Base-by-base conservation (phyloP, 2,329 filamentous ascomycete species). In the Apiospora hydei region DNA sequence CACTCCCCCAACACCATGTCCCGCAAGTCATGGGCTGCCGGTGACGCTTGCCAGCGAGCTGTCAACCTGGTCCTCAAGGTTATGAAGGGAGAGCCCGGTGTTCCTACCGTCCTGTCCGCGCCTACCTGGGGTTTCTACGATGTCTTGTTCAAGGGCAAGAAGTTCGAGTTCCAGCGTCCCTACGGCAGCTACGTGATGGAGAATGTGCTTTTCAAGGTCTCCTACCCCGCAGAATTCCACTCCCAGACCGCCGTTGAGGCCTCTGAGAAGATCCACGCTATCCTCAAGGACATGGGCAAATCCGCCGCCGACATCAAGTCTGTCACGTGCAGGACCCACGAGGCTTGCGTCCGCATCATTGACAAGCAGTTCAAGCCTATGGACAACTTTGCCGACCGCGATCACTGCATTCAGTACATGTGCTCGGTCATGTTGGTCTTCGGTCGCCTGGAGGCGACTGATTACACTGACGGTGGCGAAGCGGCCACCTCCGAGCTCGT, bases 341-440 rank as follows among this genome's bases (percentile, higher is more conserved):
- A 99, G 86, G 96, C 96, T 72, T 98, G 96, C 87, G 91, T 99
- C 82, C 95, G 96, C 80, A 99, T 99, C 85, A 99, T 99, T 80
- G 96, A 99, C 90, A 99, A 99, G 90, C 96, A 99, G 86, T 97
- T 98, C 90, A 98, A 98, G 90, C 92, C 95, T 78, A 97, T 99
- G 94, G 95, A 98, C 88, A 99, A 99, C 91, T 99, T 98, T 81
- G 96, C 96, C 81, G 96, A 99, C 86, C 95, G 96, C 81, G 96
- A 99, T 85, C 96, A 99, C 90, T 99, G 96, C 86, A 96, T 99
- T 77, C 96, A 98, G 87, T 99, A 99, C 90, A 99, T 99, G 96
- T 94, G 94, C 81, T 88, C 95, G 75, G 95, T 94, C 80, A 98
- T 98, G 95, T 92, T 99, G 77, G 92, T 93, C 77, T 98, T 96